Conservation (phyloP, 1,139 yeast species). For the Wickerhamomyces sp. region DNA sequence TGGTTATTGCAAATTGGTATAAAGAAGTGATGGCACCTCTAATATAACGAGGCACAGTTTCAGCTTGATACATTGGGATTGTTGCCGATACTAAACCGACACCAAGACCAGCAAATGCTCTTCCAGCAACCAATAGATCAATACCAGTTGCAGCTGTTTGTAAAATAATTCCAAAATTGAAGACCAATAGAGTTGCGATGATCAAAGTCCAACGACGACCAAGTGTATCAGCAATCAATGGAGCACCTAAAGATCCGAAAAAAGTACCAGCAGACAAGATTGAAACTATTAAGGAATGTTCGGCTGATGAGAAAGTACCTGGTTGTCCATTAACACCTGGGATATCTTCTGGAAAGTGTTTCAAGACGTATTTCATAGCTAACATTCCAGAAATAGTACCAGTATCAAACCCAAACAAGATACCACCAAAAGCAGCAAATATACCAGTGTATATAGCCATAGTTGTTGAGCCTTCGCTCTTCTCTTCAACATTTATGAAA, state of each 20-base stretch:
- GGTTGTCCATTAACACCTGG: slow-evolving; percentile 22
- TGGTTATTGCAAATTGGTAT: slow-evolving; percentile 64
- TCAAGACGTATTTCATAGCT: slow-evolving; percentile 47
- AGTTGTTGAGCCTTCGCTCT: slow-evolving; percentile 27
- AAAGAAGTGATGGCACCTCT: slow-evolving; percentile 68
- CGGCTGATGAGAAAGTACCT: slow-evolving; percentile 45
- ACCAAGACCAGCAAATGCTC: slow-evolving; percentile 61
- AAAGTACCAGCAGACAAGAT: slow-evolving; percentile 55
- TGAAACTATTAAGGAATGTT: slow-evolving; percentile 53
- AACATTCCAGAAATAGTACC: slow-evolving; percentile 56
- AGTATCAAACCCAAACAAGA: slow-evolving; percentile 55
- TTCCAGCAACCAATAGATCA: slow-evolving; percentile 48
- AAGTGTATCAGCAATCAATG: slow-evolving; percentile 48
- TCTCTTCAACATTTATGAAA: slow-evolving; percentile 26
- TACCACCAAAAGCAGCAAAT: slow-evolving; percentile 52
- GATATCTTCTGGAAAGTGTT: slow-evolving; percentile 33
- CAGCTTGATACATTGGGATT: slow-evolving; percentile 66
- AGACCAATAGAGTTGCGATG: slow-evolving; percentile 46
- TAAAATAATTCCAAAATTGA: slow-evolving; percentile 55
- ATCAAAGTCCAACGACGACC: slow-evolving; percentile 60
- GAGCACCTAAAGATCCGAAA: slow-evolving; percentile 54
- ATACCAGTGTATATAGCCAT: slow-evolving; percentile 29
- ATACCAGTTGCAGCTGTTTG: slow-evolving; percentile 54
- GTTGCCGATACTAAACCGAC: slow-evolving; percentile 66
- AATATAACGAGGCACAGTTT: slow-evolving; percentile 61